These are phyloP conservation scores for Wickerhamomyces ciferrii DNA, from an alignment of 805 yeast species.

Conservation along the genomic window DNA sequence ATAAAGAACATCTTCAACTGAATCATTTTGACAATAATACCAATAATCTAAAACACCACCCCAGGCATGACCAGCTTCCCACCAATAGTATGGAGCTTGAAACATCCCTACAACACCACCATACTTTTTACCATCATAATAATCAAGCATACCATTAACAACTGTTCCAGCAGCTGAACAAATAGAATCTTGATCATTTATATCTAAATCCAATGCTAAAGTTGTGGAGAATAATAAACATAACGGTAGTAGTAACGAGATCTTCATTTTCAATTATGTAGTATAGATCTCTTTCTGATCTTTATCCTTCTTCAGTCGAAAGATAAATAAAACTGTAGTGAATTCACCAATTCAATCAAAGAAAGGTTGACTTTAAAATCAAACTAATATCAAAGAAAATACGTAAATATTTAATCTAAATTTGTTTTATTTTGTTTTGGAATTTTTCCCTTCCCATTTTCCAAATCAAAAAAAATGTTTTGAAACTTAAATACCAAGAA, in stretches of 20 bases:
- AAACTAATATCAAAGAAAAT: no score
- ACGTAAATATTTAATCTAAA: no score
- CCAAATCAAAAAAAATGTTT: no score
- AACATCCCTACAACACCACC: conserved; percentile 78
- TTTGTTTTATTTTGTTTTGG: no score
- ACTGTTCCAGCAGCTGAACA: conserved; percentile 52
- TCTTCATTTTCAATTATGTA: not conserved
- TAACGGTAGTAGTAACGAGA: not conserved
- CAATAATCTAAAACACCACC: conserved; percentile 65
- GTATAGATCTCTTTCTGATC: no score
- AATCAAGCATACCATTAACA: conserved; percentile 61
- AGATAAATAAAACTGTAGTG: no score
- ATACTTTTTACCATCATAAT: conserved; percentile 53
- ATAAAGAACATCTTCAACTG: conserved; percentile 53
- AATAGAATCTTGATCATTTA: conserved; percentile 38
- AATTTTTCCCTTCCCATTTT: no score
- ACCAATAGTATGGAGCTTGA: conserved; percentile 76
- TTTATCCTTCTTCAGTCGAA: no score
- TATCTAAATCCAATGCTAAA: conserved; percentile 33
- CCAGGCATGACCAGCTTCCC: conserved; percentile 90
- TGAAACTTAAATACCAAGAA: no score
- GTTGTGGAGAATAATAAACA: not conserved
- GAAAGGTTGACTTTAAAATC: no score
- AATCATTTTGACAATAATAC: conserved; percentile 65
- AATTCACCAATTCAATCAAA: no score